Evolutionary conservation across 2,329 filamentous ascomycete species (phyloP), one percentile per base, ranked within the genome.

Genomic region (Colletotrichum neosansevieriae): DNA sequence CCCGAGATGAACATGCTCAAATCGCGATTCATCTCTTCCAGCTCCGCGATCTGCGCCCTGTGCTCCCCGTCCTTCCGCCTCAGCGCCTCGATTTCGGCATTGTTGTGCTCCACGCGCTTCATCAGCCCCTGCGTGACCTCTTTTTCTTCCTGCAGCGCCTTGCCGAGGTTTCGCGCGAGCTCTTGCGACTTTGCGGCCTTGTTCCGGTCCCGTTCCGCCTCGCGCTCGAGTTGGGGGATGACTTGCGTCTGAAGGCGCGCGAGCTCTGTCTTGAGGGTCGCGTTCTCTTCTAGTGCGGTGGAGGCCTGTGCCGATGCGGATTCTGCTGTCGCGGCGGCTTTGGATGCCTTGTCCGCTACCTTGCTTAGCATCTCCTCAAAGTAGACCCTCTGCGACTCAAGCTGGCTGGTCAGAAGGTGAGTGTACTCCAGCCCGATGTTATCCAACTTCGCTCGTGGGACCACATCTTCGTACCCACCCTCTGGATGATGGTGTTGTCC

Each of bases 351-450:
- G 79, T 97, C 93, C 0, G 92, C 94, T 0, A 94, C 93, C 71
- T 97, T 94, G 74, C 91, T 91, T 59, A 99, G 87, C 77, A 97
- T 89, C 73, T 97, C 95, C 77, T 98, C 95, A 73, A 97, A 99
- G 79, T 98, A 99, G 0, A 92, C 86, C 10, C 96, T 89, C 78
- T 99, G 96, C 49, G 91, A 94, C 77, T 98, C 96, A 2, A 99
- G 88, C 76, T 99, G 96, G 68, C 91, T 94, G 3, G 93, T 97
- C 11, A 99, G 88, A 2, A 99, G 88, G 76, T 98, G 94, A 0
- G 95, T 96, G 78, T 98, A 99, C 80, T 99, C 96, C 72, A 96
- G 87, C 34, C 93, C 93, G 76, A 98, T 97, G 75, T 89, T 93
- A 71, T 91, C 88, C 10, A 91, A 78, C 76, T 91, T 91, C 50